These are phyloP conservation scores for Boletus sp. DNA, from an alignment of 1,284 basidiomycete species.

Conservation along the genomic window DNA sequence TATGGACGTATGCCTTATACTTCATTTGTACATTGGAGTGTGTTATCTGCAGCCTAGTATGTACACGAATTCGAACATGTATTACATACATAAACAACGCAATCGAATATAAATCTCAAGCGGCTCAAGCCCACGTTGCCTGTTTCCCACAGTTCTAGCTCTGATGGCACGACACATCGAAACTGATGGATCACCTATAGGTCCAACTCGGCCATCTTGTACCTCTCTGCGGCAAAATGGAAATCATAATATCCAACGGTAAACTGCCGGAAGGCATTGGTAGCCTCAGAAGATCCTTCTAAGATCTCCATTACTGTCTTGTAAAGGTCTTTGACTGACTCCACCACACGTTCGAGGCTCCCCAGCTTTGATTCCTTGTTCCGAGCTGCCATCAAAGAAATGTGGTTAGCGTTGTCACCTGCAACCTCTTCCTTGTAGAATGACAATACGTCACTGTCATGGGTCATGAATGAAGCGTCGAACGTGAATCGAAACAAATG, in stretches of 20 bases:
- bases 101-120: too few species aligned
- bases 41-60: constrained; percentile 7
- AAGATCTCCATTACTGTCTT: constrained; percentile 9
- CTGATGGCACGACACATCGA: too few species aligned
- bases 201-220: constrained; percentile 1
- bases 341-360: constrained; percentile 18
- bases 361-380: constrained; percentile 20
- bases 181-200: background rate
- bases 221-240: background rate
- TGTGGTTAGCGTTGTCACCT: constrained; percentile 27
- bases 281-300: constrained; percentile 1
- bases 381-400: constrained; percentile 22
- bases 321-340: too few species aligned
- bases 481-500: background rate
- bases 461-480: background rate
- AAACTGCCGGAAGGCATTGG: background rate
- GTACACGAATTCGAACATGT: constrained; percentile 11
- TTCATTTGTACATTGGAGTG: constrained; percentile 6
- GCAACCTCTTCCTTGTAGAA: constrained; percentile 36
- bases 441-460: constrained; percentile 32
- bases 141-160: too few species aligned
- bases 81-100: background rate
- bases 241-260: background rate
- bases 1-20: constrained; percentile 16
- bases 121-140: too few species aligned